phyloP scores from a whole-genome alignment of 2,329 filamentous ascomycete species.

The Rhynchosporium graminicola region DNA sequence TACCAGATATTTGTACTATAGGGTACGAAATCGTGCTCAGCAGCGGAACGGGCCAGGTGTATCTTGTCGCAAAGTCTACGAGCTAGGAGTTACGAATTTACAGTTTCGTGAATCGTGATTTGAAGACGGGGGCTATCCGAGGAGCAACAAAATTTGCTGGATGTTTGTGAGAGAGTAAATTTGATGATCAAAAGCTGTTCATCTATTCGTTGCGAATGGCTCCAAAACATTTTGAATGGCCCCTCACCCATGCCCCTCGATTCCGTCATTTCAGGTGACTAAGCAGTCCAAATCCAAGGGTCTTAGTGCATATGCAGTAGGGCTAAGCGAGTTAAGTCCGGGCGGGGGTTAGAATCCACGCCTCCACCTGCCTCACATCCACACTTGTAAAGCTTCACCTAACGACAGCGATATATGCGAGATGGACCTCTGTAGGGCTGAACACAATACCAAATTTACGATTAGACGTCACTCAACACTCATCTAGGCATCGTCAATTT shows the following conservation, averaged over 20 bases:
- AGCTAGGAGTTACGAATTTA: neutral
- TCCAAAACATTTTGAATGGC: neutral
- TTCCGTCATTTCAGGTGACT: slow-evolving; percentile 19
- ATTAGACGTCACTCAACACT: neutral
- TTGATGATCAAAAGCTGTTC: neutral
- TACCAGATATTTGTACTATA: neutral
- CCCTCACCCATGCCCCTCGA: slow-evolving; percentile 6
- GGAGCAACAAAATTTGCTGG: too few relatives aligned
- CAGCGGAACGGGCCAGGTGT: too few relatives aligned
- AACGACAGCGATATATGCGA: too few relatives aligned
- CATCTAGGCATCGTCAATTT: neutral
- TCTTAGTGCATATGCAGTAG: neutral
- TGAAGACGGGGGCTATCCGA: too few relatives aligned
- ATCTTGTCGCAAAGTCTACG: too few relatives aligned
- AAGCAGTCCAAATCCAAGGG: slow-evolving; percentile 2
- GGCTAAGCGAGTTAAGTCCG: slow-evolving; percentile 9
- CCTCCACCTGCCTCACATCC: neutral
- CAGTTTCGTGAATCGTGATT: too few relatives aligned
- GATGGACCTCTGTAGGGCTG: neutral
- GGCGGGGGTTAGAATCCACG: slow-evolving; percentile 5
- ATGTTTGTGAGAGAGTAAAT: neutral
- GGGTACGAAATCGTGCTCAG: too few relatives aligned
- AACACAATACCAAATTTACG: neutral
- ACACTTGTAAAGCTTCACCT: neutral
- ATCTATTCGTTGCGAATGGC: neutral